Conservation (phyloP, 2,329 filamentous ascomycete species). For the Conoideocrella luteorostrata region DNA sequence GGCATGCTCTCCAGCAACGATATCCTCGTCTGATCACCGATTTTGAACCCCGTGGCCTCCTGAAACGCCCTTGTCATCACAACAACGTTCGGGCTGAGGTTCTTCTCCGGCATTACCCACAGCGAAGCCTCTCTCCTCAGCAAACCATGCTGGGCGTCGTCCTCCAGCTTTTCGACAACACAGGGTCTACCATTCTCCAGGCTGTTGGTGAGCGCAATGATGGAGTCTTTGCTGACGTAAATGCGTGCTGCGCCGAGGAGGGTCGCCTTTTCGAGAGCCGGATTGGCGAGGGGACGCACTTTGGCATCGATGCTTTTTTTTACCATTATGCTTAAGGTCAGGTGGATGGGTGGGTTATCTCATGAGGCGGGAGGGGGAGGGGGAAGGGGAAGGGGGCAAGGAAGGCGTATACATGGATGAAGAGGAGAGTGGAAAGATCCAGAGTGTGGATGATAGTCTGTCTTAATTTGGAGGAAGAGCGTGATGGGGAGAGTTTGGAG, state of each 20-base stretch:
- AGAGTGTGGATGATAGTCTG: no score
- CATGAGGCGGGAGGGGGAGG: no score
- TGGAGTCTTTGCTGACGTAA: constrained; percentile 41
- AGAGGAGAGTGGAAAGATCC: no score
- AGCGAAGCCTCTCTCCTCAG: constrained; percentile 39
- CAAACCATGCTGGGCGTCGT: constrained; percentile 15
- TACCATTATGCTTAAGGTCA: constrained; percentile 20
- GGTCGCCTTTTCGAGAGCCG: constrained; percentile 34
- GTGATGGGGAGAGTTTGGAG: no score
- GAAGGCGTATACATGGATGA: no score
- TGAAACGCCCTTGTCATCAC: constrained; percentile 70
- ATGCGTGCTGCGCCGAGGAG: constrained; percentile 38
- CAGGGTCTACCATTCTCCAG: constrained; percentile 38
- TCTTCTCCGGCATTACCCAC: constrained; percentile 48
- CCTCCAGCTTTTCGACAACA: constrained; percentile 28
- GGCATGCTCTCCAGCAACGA: constrained; percentile 49
- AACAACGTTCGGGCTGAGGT: constrained; percentile 60
- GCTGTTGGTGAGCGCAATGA: constrained; percentile 36
- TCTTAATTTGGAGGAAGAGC: no score
- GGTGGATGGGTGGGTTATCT: not conserved
- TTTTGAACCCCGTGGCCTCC: constrained; percentile 63
- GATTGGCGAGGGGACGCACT: constrained; percentile 35
- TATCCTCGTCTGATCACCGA: constrained; percentile 60
- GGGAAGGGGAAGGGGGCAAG: no score
- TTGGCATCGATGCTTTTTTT: constrained; percentile 32